Percentiles rank a stretch among this genome's conserved stretches.
Evolutionary conservation across 2,329 filamentous ascomycete genomes (phyloP).

Genomic region (Phoma herbarum): DNA sequence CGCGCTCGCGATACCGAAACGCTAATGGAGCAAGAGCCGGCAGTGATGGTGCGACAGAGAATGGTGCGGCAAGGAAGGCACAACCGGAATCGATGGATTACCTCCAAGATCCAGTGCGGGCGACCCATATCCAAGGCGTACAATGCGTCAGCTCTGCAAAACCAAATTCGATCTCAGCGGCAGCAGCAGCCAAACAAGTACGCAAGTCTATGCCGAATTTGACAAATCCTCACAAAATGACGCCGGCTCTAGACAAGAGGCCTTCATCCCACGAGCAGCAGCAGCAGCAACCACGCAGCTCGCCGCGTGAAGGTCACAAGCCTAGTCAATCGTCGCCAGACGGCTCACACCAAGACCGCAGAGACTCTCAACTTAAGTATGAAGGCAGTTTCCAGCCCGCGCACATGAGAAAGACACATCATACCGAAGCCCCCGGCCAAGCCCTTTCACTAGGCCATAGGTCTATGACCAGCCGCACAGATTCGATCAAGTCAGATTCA

Average conservation of each 20-base stretch:
- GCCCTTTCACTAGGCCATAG: background rate
- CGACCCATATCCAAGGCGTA: slow-evolving; percentile 1
- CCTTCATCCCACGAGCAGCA: background rate
- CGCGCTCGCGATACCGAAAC: slow-evolving; percentile 28
- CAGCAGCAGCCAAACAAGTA: slow-evolving; percentile 1
- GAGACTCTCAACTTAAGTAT: slow-evolving; percentile 17
- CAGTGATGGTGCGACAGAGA: background rate
- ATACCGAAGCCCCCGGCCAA: no score
- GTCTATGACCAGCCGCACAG: background rate
- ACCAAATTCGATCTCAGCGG: slow-evolving; percentile 3
- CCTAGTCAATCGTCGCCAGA: slow-evolving; percentile 4
- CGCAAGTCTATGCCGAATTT: slow-evolving; percentile 28
- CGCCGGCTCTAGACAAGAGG: slow-evolving; percentile 1
- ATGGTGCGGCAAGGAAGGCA: background rate
- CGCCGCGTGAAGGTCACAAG: background rate
- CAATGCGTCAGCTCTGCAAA: slow-evolving; percentile 8
- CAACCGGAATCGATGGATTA: background rate
- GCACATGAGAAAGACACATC: background rate
- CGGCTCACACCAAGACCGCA: background rate
- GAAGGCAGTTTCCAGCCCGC: slow-evolving; percentile 6
- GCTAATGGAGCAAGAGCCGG: slow-evolving; percentile 14
- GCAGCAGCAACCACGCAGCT: slow-evolving; percentile 1
- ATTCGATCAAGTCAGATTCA: background rate
- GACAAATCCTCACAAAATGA: background rate
- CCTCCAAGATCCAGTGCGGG: background rate